These are phyloP conservation scores for Phaeomoniella chlamydospora DNA, from an alignment of 2,329 filamentous ascomycete genomes.

Conservation along the genomic window DNA sequence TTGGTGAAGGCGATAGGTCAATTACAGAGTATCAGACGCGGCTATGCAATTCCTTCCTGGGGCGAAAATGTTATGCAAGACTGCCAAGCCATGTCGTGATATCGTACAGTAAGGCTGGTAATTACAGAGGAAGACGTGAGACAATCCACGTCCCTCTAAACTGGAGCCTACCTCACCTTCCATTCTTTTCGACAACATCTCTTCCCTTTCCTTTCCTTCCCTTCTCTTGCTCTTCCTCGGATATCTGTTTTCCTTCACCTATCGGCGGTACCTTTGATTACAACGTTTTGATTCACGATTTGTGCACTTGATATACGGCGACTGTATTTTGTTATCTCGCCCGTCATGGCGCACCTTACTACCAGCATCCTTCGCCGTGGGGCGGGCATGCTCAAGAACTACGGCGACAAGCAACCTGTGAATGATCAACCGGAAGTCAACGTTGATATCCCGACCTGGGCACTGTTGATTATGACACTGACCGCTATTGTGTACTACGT, in stretches of 20 bases:
- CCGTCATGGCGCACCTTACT: neutral
- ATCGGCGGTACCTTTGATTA: neutral
- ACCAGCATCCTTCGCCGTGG: neutral
- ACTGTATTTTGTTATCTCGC: neutral
- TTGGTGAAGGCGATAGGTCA: too few relatives aligned
- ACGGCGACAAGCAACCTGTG: neutral
- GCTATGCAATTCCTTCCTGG: too few relatives aligned
- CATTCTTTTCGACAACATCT: constrained; percentile 18
- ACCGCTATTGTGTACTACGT: neutral
- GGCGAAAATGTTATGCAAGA: too few relatives aligned
- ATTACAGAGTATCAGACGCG: too few relatives aligned
- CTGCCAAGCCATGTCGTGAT: too few relatives aligned
- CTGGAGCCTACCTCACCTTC: constrained; percentile 37
- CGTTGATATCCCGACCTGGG: constrained; percentile 1
- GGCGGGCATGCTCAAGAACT: neutral
- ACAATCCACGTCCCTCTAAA: constrained; percentile 40
- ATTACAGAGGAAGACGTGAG: too few relatives aligned
- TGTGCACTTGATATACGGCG: neutral
- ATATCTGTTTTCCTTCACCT: neutral
- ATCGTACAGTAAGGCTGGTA: too few relatives aligned
- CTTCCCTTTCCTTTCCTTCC: neutral
- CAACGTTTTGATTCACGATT: neutral
- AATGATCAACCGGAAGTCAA: neutral
- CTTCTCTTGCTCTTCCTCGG: neutral
- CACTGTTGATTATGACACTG: neutral